Evolutionary conservation across 2,329 filamentous ascomycete species (phyloP).

Genomic region (Dothidotthia symphoricarpi): DNA sequence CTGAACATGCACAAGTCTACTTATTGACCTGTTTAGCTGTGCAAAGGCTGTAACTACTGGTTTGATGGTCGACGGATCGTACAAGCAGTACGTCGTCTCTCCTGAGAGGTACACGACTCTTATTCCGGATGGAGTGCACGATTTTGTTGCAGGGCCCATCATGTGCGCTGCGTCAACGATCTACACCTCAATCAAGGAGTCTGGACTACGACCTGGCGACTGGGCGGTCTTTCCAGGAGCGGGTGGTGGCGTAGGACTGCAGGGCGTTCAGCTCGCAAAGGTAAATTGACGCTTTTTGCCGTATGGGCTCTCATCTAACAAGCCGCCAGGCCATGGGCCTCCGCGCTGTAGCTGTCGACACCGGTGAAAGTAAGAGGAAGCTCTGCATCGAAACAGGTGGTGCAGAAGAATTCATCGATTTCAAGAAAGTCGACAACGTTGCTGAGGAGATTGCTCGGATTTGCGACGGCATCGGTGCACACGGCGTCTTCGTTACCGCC

Average conservation of each 20-base stretch:
- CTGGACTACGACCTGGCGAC: constrained; percentile 51
- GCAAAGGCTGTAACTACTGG: constrained; percentile 48
- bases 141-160: constrained; percentile 58
- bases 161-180: constrained; percentile 62
- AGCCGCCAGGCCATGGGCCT: constrained; percentile 35
- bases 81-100: constrained; percentile 59
- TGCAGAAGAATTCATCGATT: constrained; percentile 42
- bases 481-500: constrained; percentile 43
- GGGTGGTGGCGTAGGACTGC: constrained; percentile 57
- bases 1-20: too few relatives aligned
- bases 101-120: constrained; percentile 56
- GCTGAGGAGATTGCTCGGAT: constrained; percentile 35
- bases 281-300: too few relatives aligned
- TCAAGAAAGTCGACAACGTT: constrained; percentile 34
- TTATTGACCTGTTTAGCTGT: too few relatives aligned
- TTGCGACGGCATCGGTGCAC: constrained; percentile 40
- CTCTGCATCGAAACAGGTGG: constrained; percentile 34
- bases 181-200: constrained; percentile 56
- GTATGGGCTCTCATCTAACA: too few relatives aligned
- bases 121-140: constrained; percentile 56
- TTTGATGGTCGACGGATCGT: constrained; percentile 48
- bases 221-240: constrained; percentile 58
- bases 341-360: constrained; percentile 39
- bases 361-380: constrained; percentile 37
- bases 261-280: constrained; percentile 52